Percentiles rank a stretch among this genome's conserved stretches.
These are phyloP conservation scores for Eremothecium gossypii DNA, from an alignment of 1,139 yeast species.

Conservation along the genomic window DNA sequence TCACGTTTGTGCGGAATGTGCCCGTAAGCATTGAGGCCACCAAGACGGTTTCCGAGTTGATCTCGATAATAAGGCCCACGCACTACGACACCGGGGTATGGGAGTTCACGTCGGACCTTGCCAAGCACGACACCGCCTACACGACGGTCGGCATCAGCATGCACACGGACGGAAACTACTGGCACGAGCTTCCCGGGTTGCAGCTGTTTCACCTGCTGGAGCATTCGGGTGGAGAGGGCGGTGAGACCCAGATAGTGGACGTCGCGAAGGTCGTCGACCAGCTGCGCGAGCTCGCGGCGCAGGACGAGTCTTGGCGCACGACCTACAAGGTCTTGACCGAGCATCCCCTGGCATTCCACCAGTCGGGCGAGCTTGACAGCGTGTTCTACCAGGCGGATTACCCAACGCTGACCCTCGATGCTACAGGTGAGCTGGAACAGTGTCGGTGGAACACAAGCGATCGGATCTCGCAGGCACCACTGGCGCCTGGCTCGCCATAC, in stretches of 20 bases:
- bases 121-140: slow-evolving; percentile 68
- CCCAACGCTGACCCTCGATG: slow-evolving; percentile 54
- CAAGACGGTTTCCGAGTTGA: slow-evolving; percentile 47
- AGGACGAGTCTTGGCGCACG: slow-evolving; percentile 35
- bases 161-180: slow-evolving; percentile 74
- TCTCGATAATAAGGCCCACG: slow-evolving; percentile 59
- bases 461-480: slow-evolving; percentile 42
- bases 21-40: slow-evolving; percentile 59
- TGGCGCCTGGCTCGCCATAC: slow-evolving; percentile 4
- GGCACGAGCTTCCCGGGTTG: slow-evolving; percentile 70
- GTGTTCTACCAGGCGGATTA: slow-evolving; percentile 33
- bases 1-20: slow-evolving; percentile 53
- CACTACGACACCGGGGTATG: slow-evolving; percentile 70
- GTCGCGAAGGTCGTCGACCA: slow-evolving; percentile 35
- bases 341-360: slow-evolving; percentile 60
- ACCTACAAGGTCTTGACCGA: slow-evolving; percentile 45
- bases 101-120: slow-evolving; percentile 69
- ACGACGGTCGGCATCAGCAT: slow-evolving; percentile 58
- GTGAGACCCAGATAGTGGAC: slow-evolving; percentile 62
- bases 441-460: slow-evolving; percentile 74
- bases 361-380: slow-evolving; percentile 57
- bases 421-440: slow-evolving; percentile 47
- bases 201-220: slow-evolving; percentile 59
- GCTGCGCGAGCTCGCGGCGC: slow-evolving; percentile 5
- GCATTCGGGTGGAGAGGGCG: slow-evolving; percentile 63